A percentile compares a stretch with the other conserved stretches of the same genome.
These are phyloP conservation scores for Solanum tacnaense DNA, from an alignment of 257 asterid genomes.

Conservation along the genomic window DNA sequence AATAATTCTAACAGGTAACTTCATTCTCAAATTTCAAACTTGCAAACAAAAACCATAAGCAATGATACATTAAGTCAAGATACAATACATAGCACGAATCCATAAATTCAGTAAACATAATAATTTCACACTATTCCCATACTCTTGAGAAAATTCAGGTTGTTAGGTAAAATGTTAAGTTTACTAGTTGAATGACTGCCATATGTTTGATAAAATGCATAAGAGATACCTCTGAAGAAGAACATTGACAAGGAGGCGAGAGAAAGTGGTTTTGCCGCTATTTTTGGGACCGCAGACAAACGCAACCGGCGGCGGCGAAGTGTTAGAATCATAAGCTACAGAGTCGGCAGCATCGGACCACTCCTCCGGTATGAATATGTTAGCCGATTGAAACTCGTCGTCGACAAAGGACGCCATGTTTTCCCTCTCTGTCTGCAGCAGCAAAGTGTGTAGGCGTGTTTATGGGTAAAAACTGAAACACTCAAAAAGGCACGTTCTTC, in stretches of 20 bases:
- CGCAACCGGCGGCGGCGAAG: slow-evolving; percentile 31
- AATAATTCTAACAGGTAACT: neutral
- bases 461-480: neutral
- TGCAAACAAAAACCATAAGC: neutral
- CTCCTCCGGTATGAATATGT: slow-evolving; percentile 50
- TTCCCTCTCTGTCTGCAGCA: neutral
- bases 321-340: slow-evolving; percentile 28
- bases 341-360: slow-evolving; percentile 63
- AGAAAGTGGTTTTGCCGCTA: slow-evolving; percentile 80
- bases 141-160: neutral
- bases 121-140: neutral
- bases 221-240: slow-evolving; percentile 57
- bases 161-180: neutral
- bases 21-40: neutral
- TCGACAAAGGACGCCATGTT: slow-evolving; percentile 10
- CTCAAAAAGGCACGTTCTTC: neutral
- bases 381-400: slow-evolving; percentile 23
- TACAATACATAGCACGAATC: neutral
- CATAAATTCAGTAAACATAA: neutral
- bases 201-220: neutral
- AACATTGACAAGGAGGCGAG: slow-evolving; percentile 75
- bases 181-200: neutral
- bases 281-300: slow-evolving; percentile 83
- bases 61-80: neutral
- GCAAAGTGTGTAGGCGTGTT: neutral